phyloP scores from a whole-genome alignment of 1,284 basidiomycete genomes.

The Cryptococcus wingfieldii region DNA sequence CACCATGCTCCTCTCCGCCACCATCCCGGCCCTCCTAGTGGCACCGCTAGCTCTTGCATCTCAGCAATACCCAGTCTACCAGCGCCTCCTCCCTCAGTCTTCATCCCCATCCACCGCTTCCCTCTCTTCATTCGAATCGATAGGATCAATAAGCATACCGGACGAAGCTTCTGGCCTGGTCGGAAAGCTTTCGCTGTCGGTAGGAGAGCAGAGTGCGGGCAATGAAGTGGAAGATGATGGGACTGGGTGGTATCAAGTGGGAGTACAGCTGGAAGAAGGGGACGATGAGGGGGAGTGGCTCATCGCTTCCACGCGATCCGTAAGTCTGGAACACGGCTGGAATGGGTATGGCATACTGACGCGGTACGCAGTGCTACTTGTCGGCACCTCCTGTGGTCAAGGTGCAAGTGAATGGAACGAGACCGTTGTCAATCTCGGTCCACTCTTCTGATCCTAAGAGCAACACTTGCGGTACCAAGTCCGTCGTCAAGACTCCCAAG shows the following conservation, averaged over 20 bases:
- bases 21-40: not conserved
- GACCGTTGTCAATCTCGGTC: not conserved
- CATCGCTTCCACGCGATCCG: constrained; percentile 66
- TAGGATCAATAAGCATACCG: constrained; percentile 45
- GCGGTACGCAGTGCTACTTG: constrained; percentile 9
- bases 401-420: not conserved
- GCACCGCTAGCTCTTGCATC: constrained; percentile 25
- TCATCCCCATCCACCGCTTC: not conserved
- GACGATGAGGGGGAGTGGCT: constrained; percentile 52
- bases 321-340: constrained; percentile 45
- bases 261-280: constrained; percentile 54
- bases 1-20: not conserved
- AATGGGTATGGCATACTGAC: too few relatives aligned
- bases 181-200: not conserved
- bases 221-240: constrained; percentile 9
- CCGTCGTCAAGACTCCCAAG: not conserved
- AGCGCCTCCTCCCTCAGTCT: constrained; percentile 2
- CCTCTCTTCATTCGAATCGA: constrained; percentile 11
- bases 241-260: constrained; percentile 63
- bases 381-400: constrained; percentile 6
- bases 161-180: not conserved
- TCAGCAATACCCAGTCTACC: constrained; percentile 3
- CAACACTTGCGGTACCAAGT: not conserved
- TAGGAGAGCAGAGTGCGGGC: not conserved
- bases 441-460: not conserved